Evolutionary conservation across 2,329 filamentous ascomycete genomes (phyloP).

Genomic region (Scedosporium boydii): DNA sequence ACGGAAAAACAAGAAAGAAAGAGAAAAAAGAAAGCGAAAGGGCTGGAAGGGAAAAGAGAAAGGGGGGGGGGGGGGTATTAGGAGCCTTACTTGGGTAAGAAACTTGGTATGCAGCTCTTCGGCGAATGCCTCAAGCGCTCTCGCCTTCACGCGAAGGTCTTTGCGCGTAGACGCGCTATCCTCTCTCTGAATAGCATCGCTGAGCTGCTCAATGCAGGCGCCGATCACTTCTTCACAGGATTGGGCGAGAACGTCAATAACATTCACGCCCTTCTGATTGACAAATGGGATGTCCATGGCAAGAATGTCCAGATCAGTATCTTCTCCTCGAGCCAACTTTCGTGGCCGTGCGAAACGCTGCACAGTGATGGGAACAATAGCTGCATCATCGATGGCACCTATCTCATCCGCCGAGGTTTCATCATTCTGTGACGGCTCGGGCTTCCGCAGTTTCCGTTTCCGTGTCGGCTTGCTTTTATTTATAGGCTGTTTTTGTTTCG

Average conservation of each 20-base stretch:
- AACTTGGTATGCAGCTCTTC: conserved; percentile 46
- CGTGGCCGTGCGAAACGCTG: conserved; percentile 47
- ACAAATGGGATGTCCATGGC: conserved; percentile 43
- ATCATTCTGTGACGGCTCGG: neutral
- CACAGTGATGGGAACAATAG: conserved; percentile 44
- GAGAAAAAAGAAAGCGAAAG: too few relatives aligned
- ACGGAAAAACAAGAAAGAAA: too few relatives aligned
- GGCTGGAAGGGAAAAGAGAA: neutral
- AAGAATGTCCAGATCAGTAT: conserved; percentile 32
- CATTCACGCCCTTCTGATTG: conserved; percentile 46
- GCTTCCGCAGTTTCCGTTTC: neutral
- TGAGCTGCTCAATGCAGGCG: conserved; percentile 36
- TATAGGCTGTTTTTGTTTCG: conserved; percentile 5
- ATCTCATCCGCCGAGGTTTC: conserved; percentile 7
- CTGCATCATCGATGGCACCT: conserved; percentile 11
- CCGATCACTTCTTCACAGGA: conserved; percentile 52
- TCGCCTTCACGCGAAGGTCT: conserved; percentile 44
- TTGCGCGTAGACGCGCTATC: conserved; percentile 38
- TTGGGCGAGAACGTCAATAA: conserved; percentile 52
- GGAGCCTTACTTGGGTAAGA: conserved; percentile 45
- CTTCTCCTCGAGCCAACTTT: conserved; percentile 27
- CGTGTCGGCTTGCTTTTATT: neutral
- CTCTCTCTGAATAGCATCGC: conserved; percentile 25
- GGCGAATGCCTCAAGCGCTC: conserved; percentile 48
- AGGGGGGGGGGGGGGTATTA: neutral